Conservation (phyloP, 1,139 yeast genomes). For the Scheffersomyces titani region DNA sequence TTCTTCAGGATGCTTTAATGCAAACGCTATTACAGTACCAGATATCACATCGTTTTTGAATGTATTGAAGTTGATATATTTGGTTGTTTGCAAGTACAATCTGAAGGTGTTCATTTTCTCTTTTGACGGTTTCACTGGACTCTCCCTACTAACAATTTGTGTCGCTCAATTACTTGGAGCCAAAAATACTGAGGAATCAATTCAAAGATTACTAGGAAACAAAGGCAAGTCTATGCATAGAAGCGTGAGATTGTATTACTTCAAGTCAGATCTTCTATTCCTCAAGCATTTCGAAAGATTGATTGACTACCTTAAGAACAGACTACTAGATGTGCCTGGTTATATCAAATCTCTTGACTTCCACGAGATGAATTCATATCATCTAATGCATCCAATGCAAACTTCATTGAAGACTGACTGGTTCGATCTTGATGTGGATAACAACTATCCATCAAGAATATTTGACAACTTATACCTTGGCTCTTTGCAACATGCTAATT, state of each 20-base stretch:
- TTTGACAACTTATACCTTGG: constrained; percentile 35
- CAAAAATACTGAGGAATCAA: constrained; percentile 21
- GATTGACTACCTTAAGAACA: constrained; percentile 21
- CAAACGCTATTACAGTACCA: constrained; percentile 20
- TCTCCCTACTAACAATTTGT: constrained; percentile 30
- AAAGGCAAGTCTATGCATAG: constrained; percentile 5
- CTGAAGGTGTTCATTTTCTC: constrained; percentile 34
- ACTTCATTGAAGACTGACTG: constrained; percentile 26
- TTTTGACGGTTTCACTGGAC: constrained; percentile 45
- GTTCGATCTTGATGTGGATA: constrained; percentile 34
- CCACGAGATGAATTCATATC: constrained; percentile 14
- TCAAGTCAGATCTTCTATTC: constrained; percentile 33
- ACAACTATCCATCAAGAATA: constrained; percentile 40
- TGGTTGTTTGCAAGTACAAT: constrained; percentile 18
- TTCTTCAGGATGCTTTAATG: constrained; percentile 28
- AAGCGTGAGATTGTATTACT: constrained; percentile 31
- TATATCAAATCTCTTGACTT: constrained; percentile 6
- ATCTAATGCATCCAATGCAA: constrained; percentile 1
- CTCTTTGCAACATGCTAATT: constrained; percentile 37
- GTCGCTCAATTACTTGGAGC: constrained; percentile 12
- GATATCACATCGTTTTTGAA: constrained; percentile 34
- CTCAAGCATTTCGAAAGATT: constrained; percentile 35
- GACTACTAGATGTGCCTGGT: constrained; percentile 4
- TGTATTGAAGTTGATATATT: constrained; percentile 30
- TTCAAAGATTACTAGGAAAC: constrained; percentile 10